phyloP scores from a whole-genome alignment of 2,329 filamentous ascomycete species.

The Calonectria fujianensis region DNA sequence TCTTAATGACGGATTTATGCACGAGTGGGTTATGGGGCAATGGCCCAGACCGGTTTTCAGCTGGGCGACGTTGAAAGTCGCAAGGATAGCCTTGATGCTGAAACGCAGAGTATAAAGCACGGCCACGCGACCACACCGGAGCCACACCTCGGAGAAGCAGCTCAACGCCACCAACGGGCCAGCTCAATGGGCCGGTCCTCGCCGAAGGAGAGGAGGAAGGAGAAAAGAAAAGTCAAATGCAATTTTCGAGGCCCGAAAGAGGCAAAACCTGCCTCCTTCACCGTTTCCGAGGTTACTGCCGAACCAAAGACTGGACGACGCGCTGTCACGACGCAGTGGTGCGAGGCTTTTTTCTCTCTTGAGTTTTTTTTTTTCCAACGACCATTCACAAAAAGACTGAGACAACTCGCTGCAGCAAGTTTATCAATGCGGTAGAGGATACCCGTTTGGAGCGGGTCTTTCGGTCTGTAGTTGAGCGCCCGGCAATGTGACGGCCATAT shows the following conservation, averaged over 20 bases:
- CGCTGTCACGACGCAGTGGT: slow-evolving; percentile 3
- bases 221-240: neutral
- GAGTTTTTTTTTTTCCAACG: neutral
- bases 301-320: neutral
- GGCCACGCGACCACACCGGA: slow-evolving; percentile 22
- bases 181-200: slow-evolving; percentile 6
- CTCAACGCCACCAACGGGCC: slow-evolving; percentile 19
- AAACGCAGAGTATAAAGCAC: slow-evolving; percentile 4
- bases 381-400: neutral
- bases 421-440: slow-evolving; percentile 1
- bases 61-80: slow-evolving; percentile 15
- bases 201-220: neutral
- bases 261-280: neutral
- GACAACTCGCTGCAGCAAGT: neutral
- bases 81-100: slow-evolving; percentile 26
- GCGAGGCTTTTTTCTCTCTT: neutral
- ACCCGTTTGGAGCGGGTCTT: slow-evolving; percentile 14
- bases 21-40: slow-evolving; percentile 32
- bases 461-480: neutral
- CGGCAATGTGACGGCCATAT: slow-evolving; percentile 30
- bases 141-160: slow-evolving; percentile 9
- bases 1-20: slow-evolving; percentile 32
- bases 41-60: slow-evolving; percentile 26
- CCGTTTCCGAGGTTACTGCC: slow-evolving; percentile 2
- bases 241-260: neutral